Evolutionary conservation across 331 rosid species (phyloP).

Genomic region (Pyracantha coccinea): DNA sequence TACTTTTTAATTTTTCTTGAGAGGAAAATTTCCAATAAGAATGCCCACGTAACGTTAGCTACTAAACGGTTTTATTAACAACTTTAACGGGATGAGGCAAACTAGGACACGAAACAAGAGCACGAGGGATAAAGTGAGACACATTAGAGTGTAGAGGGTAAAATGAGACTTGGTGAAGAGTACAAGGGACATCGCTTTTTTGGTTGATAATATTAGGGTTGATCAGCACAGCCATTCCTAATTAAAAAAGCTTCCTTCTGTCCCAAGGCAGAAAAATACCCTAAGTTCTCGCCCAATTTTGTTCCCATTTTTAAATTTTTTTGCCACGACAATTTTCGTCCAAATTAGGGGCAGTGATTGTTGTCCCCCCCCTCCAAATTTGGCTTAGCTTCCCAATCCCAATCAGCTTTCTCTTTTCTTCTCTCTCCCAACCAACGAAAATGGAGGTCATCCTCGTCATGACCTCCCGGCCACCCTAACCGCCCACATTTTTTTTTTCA

Average conservation of each 20-base stretch:
- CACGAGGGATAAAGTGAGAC: no score
- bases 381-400: conserved; percentile 26
- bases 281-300: conserved; percentile 35
- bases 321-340: conserved; percentile 14
- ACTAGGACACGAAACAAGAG: no score
- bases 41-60: no score
- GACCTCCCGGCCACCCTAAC: conserved; percentile 26
- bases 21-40: no score
- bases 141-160: no score
- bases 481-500: not conserved
- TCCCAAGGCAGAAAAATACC: not conserved
- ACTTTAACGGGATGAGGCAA: no score
- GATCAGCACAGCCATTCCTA: not conserved
- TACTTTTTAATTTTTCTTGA: no score
- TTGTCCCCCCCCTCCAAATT: conserved; percentile 21
- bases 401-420: conserved; percentile 5
- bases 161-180: no score
- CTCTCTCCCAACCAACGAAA: conserved; percentile 20
- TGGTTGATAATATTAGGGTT: no score
- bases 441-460: conserved; percentile 32
- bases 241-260: not conserved
- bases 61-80: no score
- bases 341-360: conserved; percentile 25
- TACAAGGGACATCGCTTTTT: no score
- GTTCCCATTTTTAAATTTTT: conserved; percentile 14